These are phyloP conservation scores for Diplocarpon mali DNA, from an alignment of 2,329 filamentous ascomycete species.

Conservation along the genomic window DNA sequence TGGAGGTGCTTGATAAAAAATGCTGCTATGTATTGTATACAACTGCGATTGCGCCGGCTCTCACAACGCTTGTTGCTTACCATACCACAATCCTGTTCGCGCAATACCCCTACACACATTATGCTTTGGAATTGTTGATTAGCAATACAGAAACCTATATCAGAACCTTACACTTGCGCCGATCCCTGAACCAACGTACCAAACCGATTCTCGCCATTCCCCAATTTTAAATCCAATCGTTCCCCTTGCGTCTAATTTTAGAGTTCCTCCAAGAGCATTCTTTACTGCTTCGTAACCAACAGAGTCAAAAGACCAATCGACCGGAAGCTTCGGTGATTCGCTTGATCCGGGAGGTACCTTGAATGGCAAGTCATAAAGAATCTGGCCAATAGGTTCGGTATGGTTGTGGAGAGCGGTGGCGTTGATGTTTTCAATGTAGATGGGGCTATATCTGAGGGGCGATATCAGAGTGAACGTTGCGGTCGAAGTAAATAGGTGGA, in stretches of 20 bases:
- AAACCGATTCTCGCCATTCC: slow-evolving; percentile 60
- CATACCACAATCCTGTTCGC: background rate
- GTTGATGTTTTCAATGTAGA: slow-evolving; percentile 70
- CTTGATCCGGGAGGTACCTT: slow-evolving; percentile 64
- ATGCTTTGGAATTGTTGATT: no score
- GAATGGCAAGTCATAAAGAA: slow-evolving; percentile 65
- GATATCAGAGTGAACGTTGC: slow-evolving; percentile 77
- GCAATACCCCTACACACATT: no score
- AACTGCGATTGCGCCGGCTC: slow-evolving; percentile 6
- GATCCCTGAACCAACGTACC: slow-evolving; percentile 60
- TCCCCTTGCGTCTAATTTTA: slow-evolving; percentile 71
- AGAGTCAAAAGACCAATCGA: slow-evolving; percentile 64
- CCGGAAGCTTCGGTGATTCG: slow-evolving; percentile 65
- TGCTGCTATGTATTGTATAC: slow-evolving; percentile 16
- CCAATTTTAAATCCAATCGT: slow-evolving; percentile 65
- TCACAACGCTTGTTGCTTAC: background rate
- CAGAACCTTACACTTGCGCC: slow-evolving; percentile 48
- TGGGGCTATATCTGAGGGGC: slow-evolving; percentile 59
- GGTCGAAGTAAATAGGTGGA: slow-evolving; percentile 79
- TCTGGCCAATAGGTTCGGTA: slow-evolving; percentile 65
- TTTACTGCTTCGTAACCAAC: slow-evolving; percentile 75
- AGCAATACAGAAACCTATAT: slow-evolving; percentile 21
- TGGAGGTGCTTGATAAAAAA: slow-evolving; percentile 10
- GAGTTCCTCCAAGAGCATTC: slow-evolving; percentile 65
- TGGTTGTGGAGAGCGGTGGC: slow-evolving; percentile 80